phyloP scores from a whole-genome alignment of 1,139 yeast species.

The Taphrina pruni region DNA sequence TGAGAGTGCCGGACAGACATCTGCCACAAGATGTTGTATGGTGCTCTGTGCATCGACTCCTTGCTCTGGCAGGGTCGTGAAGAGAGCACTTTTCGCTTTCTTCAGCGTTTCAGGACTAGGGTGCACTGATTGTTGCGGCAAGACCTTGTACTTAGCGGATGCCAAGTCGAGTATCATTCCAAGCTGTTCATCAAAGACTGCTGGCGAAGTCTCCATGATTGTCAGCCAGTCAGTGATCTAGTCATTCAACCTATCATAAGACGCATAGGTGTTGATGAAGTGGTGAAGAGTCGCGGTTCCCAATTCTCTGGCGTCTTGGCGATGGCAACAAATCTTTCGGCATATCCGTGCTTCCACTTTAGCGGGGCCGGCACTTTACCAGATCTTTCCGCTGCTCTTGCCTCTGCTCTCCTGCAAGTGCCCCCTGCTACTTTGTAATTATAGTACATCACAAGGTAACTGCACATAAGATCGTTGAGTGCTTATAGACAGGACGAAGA shows the following conservation, averaged over 20 bases:
- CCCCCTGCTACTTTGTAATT: no score
- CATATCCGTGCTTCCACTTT: no score
- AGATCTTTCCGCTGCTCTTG: neutral
- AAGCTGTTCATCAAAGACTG: neutral
- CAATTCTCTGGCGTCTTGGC: no score
- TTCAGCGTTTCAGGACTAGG: neutral
- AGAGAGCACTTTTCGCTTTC: neutral
- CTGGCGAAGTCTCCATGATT: conserved; percentile 1
- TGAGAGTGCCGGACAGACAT: conserved; percentile 22
- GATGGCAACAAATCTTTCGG: no score
- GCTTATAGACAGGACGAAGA: no score
- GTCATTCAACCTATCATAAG: no score
- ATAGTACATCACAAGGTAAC: no score
- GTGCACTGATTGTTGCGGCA: conserved; percentile 14
- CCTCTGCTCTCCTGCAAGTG: neutral
- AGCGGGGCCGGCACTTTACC: neutral
- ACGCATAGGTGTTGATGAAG: no score
- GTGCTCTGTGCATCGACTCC: neutral
- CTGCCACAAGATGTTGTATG: conserved; percentile 10
- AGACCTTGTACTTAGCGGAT: neutral
- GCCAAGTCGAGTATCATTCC: conserved; percentile 1
- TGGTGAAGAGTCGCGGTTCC: no score
- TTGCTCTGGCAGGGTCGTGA: neutral
- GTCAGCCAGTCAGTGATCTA: no score
- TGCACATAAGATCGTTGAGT: no score